A percentile compares a stretch with the other conserved stretches of the same genome.
phyloP scores from a whole-genome alignment of 2,329 filamentous ascomycete genomes.

The Penicillium expansum region DNA sequence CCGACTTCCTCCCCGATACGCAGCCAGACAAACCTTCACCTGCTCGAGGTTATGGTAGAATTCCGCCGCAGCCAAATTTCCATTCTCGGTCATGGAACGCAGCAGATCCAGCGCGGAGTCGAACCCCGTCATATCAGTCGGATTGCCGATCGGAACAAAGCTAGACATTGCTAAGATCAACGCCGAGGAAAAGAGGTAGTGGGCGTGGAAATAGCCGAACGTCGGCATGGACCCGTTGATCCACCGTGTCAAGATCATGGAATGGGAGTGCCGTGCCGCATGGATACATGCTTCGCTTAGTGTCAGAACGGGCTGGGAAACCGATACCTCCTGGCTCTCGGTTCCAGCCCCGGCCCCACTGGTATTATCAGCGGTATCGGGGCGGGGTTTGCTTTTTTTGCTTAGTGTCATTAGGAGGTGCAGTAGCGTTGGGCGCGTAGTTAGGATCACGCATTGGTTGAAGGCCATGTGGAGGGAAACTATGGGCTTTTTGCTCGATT shows the following conservation, averaged over 20 bases:
- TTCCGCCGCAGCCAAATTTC: constrained; percentile 36
- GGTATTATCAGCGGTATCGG: neutral
- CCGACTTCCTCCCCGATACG: constrained; percentile 15
- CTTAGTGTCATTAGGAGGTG: constrained; percentile 38
- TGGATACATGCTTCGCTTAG: constrained; percentile 41
- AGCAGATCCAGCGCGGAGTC: constrained; percentile 35
- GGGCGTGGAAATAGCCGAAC: constrained; percentile 42
- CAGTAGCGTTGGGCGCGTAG: constrained; percentile 40
- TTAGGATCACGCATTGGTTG: constrained; percentile 41
- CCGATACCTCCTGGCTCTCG: constrained; percentile 21
- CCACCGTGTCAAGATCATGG: constrained; percentile 39
- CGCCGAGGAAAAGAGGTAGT: constrained; percentile 41
- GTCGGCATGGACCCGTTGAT: constrained; percentile 40
- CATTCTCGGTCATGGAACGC: constrained; percentile 36
- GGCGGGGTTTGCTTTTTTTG: constrained; percentile 12
- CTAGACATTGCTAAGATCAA: constrained; percentile 39
- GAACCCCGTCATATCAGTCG: constrained; percentile 31
- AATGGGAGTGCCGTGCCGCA: constrained; percentile 38
- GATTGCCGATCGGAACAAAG: constrained; percentile 34
- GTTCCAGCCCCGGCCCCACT: neutral
- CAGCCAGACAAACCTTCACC: constrained; percentile 31
- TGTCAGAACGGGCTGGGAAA: constrained; percentile 37
- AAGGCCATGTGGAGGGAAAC: constrained; percentile 40
- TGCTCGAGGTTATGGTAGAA: constrained; percentile 36
- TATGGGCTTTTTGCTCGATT: constrained; percentile 34